These are phyloP conservation scores for Fusarium decemcellulare DNA, from an alignment of 2,329 filamentous ascomycete species.

Conservation along the genomic window DNA sequence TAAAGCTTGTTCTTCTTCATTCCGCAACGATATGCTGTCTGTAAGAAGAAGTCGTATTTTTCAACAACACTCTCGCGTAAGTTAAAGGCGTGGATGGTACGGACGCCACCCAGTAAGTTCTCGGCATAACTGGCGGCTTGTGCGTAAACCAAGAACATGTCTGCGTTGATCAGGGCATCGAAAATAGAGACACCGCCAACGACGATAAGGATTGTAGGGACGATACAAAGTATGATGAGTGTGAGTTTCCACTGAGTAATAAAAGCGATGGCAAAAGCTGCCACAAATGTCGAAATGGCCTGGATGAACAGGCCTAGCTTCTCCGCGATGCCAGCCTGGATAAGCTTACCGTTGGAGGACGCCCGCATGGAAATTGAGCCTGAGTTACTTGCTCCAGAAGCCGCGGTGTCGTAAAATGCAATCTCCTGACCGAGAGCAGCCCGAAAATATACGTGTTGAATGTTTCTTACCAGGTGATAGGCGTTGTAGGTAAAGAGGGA, in stretches of 20 bases:
- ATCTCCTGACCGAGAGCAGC: constrained; percentile 63
- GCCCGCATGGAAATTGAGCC: constrained; percentile 49
- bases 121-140: constrained; percentile 51
- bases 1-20: constrained; percentile 7
- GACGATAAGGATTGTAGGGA: constrained; percentile 42
- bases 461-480: constrained; percentile 61
- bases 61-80: constrained; percentile 51
- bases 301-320: constrained; percentile 49
- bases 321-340: constrained; percentile 4
- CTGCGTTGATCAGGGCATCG: constrained; percentile 39
- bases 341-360: constrained; percentile 52
- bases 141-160: constrained; percentile 49
- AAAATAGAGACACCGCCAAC: constrained; percentile 44
- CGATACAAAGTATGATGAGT: constrained; percentile 50
- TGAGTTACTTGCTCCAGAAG: neutral
- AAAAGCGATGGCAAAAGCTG: constrained; percentile 54
- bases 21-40: constrained; percentile 43
- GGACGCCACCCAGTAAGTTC: constrained; percentile 49
- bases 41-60: constrained; percentile 53
- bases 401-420: constrained; percentile 46
- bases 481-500: constrained; percentile 62
- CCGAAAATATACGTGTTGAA: constrained; percentile 62
- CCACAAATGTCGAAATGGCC: constrained; percentile 51
- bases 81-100: constrained; percentile 57
- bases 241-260: constrained; percentile 58